A percentile compares a stretch with the other conserved stretches of the same genome.
Evolutionary conservation across 2,329 filamentous ascomycete genomes (phyloP).

Genomic region (Scedosporium minutisporum): DNA sequence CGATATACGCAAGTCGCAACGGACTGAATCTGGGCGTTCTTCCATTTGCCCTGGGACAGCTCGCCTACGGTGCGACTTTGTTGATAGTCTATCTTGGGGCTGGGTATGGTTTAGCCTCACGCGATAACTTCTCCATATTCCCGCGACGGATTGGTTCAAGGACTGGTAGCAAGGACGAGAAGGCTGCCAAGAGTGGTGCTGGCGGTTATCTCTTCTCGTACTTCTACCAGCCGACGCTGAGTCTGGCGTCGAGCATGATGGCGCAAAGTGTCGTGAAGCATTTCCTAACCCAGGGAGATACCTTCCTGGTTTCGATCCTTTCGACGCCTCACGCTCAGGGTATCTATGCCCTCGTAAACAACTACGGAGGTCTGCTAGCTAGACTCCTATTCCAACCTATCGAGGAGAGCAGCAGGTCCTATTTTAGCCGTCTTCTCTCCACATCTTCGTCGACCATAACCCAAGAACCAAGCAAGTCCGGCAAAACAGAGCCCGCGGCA

Average conservation of each 20-base stretch:
- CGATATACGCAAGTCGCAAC: slow-evolving; percentile 48
- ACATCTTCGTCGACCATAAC: slow-evolving; percentile 16
- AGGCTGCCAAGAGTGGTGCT: background rate
- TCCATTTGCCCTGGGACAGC: slow-evolving; percentile 81
- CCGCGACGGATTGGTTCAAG: slow-evolving; percentile 20
- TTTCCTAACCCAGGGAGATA: slow-evolving; percentile 87
- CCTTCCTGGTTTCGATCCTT: slow-evolving; percentile 71
- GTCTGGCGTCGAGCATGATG: slow-evolving; percentile 72
- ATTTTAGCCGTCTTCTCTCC: slow-evolving; percentile 73
- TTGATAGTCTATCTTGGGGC: slow-evolving; percentile 60
- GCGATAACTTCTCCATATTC: slow-evolving; percentile 60
- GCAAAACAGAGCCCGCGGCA: slow-evolving; percentile 6
- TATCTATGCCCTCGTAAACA: slow-evolving; percentile 84
- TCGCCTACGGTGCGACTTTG: slow-evolving; percentile 62
- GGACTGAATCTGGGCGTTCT: slow-evolving; percentile 59
- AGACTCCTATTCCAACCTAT: slow-evolving; percentile 88
- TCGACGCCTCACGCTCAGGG: slow-evolving; percentile 75
- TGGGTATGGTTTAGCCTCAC: slow-evolving; percentile 44
- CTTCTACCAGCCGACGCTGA: slow-evolving; percentile 62
- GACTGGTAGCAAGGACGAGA: background rate
- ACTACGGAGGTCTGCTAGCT: slow-evolving; percentile 84
- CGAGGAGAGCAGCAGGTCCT: slow-evolving; percentile 83
- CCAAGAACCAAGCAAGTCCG: slow-evolving; percentile 9
- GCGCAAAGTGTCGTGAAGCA: slow-evolving; percentile 87
- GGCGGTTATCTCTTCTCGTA: slow-evolving; percentile 42